phyloP scores from a whole-genome alignment of 148 eudicot species.

The Rhododendron williamsianum region DNA sequence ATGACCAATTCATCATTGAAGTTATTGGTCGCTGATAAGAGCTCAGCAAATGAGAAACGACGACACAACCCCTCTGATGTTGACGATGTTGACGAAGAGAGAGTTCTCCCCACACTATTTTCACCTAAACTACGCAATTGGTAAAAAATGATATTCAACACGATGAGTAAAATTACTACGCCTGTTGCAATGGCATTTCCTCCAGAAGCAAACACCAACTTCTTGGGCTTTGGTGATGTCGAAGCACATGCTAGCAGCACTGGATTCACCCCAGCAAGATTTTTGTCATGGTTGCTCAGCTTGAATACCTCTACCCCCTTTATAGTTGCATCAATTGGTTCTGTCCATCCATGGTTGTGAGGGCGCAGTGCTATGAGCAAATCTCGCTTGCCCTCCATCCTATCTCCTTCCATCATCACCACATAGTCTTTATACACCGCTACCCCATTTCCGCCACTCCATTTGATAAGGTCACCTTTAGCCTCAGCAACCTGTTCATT shows the following conservation, averaged over 20 bases:
- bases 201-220: neutral
- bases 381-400: constrained; percentile 5
- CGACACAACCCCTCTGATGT: constrained; percentile 11
- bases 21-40: constrained; percentile 18
- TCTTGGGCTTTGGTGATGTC: neutral
- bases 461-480: no score
- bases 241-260: neutral
- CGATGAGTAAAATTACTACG: neutral
- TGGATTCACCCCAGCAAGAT: constrained; percentile 36
- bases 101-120: neutral
- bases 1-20: constrained; percentile 22
- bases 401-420: no score
- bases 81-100: neutral
- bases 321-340: constrained; percentile 12
- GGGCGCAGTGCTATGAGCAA: constrained; percentile 22
- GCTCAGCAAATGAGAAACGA: constrained; percentile 27
- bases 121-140: constrained; percentile 8
- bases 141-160: constrained; percentile 17
- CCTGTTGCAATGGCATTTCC: constrained; percentile 16
- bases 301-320: constrained; percentile 43
- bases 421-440: no score
- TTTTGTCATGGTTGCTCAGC: constrained; percentile 29
- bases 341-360: neutral
- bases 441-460: no score
- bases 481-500: neutral